Evolutionary conservation across 345 rosid genomes (phyloP), one percentile per base, ranked within the genome.

Genomic region (Limnanthes douglasii): DNA sequence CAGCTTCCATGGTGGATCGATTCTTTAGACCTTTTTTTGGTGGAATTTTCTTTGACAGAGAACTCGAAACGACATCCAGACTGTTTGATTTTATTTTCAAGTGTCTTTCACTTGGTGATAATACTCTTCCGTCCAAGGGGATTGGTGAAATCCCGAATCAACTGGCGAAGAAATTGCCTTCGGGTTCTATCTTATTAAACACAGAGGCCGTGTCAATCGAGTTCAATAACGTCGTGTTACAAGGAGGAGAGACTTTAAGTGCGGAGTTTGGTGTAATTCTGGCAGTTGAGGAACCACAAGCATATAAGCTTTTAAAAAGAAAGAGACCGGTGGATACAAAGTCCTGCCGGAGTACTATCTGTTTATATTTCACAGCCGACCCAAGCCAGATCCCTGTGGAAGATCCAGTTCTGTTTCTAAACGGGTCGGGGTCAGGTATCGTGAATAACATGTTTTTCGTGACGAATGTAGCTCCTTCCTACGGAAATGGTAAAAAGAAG

Each of bases 11-110:
- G 0, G 17, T 77, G 2, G 57, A 48, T 10, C 51, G 76, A 11
- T 86, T 86, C 54, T 86, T 86, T 14, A 65, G 68, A 35, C 97
- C 94, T 3, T 86, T 86, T 35, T 86, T 82, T 5, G 97, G 97
- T 0, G 94, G 97, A 8, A 78, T 86, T 40, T 86, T 86, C 54
- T 82, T 80, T 37, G 97, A 86, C 17, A 66, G 37, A 18, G 68
- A 73, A 15, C 94, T 86, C 4, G 80, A 65, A 45, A 86, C 97
- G 4, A 78, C 78, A 9, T 82, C 97, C 1, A 71, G 85, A 40
- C 55, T 86, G 51, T 86, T 86, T 48, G 58, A 82, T 57, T 86
- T 86, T 22, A 41, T 86, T 10, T 86, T 86, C 72, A 73, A 78
- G 51, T 78, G 88, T 53, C 94, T 86, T 2, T 88, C 94, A 31